These are phyloP conservation scores for Pichia sp. DNA, from an alignment of 1,139 yeast genomes.

Conservation along the genomic window DNA sequence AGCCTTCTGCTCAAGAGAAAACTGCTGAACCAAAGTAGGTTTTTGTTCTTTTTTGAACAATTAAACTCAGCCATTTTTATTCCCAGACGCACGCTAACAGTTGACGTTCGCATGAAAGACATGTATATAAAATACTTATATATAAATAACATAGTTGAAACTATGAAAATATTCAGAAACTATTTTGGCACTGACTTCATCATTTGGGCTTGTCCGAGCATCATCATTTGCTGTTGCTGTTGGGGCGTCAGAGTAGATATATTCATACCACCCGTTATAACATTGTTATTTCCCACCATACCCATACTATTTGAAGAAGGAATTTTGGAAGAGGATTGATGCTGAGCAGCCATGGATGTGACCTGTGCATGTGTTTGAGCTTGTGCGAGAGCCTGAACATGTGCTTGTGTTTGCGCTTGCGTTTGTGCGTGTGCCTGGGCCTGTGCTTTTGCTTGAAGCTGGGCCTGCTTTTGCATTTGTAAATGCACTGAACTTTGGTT, in stretches of 20 bases:
- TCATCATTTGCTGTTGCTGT: slow-evolving; percentile 14
- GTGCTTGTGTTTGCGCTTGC: slow-evolving; percentile 4
- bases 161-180: neutral
- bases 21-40: neutral
- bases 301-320: neutral
- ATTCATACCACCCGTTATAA: slow-evolving; percentile 3
- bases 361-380: neutral
- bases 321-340: neutral
- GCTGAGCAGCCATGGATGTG: neutral
- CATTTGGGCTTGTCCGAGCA: slow-evolving; percentile 17
- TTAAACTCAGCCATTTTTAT: neutral
- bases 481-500: slow-evolving; percentile 18
- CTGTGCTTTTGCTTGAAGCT: slow-evolving; percentile 6
- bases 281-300: neutral
- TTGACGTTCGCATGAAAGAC: too few species aligned
- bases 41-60: neutral
- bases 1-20: slow-evolving; percentile 21
- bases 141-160: neutral
- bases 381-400: neutral
- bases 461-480: slow-evolving; percentile 18
- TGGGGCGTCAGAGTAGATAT: slow-evolving; percentile 20
- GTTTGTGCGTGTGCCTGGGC: slow-evolving; percentile 5
- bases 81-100: neutral
- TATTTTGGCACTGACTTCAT: slow-evolving; percentile 2
- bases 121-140: neutral